Conservation (phyloP, 1,284 basidiomycete species). For the Sanghuangporus sanghuang region DNA sequence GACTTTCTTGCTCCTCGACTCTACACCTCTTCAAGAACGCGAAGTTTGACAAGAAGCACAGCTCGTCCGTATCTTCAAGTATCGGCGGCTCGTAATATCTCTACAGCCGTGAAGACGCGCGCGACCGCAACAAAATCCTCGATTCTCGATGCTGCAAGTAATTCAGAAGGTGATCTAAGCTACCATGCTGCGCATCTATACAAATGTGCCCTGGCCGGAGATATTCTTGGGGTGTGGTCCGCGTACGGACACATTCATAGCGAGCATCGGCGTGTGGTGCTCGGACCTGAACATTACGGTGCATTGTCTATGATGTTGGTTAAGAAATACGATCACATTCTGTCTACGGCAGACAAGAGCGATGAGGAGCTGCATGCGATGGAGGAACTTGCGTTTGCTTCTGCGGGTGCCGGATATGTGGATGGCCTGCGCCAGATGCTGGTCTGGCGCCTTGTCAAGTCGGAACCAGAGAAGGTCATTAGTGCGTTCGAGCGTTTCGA, state of each 20-base stretch:
- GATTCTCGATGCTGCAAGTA: background rate
- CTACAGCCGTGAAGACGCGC: background rate
- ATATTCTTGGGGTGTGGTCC: slow-evolving; percentile 3
- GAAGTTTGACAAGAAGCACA: background rate
- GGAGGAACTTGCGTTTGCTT: slow-evolving; percentile 45
- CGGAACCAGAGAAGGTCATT: slow-evolving; percentile 39
- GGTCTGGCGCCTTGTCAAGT: slow-evolving; percentile 37
- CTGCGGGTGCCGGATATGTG: slow-evolving; percentile 36
- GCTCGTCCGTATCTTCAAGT: background rate
- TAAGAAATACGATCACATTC: slow-evolving; percentile 24
- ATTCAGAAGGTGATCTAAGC: slow-evolving; percentile 3
- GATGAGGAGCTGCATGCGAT: slow-evolving; percentile 28
- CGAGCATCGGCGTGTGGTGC: background rate
- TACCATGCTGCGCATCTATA: background rate
- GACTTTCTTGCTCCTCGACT: slow-evolving; percentile 16
- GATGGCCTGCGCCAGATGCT: slow-evolving; percentile 48
- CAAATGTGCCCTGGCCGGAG: background rate
- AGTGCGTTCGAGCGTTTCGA: slow-evolving; percentile 37
- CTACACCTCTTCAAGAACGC: background rate
- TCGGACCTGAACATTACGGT: slow-evolving; percentile 2
- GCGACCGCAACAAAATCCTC: background rate
- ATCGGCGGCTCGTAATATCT: background rate
- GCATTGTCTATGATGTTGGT: slow-evolving; percentile 22
- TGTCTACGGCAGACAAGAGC: slow-evolving; percentile 22
- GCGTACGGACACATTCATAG: background rate